phyloP scores from a whole-genome alignment of 2,329 filamentous ascomycete species.

The Apiospora arundinis region DNA sequence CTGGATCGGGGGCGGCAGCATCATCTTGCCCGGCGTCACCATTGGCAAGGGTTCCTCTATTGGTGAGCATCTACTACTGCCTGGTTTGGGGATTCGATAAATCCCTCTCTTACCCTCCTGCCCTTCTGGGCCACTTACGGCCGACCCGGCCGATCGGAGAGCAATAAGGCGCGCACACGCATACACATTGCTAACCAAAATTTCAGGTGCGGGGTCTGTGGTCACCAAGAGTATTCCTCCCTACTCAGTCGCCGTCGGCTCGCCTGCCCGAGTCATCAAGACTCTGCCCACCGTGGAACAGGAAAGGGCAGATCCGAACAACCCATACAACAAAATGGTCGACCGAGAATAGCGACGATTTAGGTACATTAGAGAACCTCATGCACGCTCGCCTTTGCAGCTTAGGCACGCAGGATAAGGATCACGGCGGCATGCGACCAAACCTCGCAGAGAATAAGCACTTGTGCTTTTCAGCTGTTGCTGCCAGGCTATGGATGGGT shows the following conservation, averaged over 20 bases:
- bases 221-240: constrained; percentile 57
- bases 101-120: neutral
- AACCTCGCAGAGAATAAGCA: neutral
- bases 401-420: neutral
- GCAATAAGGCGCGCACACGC: too few relatives aligned
- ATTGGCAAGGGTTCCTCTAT: constrained; percentile 60
- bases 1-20: constrained; percentile 59
- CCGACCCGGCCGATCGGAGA: neutral
- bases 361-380: neutral
- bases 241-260: constrained; percentile 55
- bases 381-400: too few relatives aligned
- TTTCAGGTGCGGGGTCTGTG: constrained; percentile 47
- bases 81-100: neutral
- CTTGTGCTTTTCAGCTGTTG: neutral
- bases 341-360: neutral
- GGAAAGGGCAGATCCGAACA: constrained; percentile 16
- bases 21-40: constrained; percentile 58
- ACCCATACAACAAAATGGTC: constrained; percentile 2
- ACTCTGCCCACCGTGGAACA: constrained; percentile 20
- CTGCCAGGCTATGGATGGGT: neutral
- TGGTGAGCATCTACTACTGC: constrained; percentile 39
- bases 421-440: neutral
- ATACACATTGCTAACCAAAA: neutral
- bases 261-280: constrained; percentile 53
- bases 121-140: neutral